phyloP scores from a whole-genome alignment of 257 asterid species.

The Solanum pimpinellifolium region DNA sequence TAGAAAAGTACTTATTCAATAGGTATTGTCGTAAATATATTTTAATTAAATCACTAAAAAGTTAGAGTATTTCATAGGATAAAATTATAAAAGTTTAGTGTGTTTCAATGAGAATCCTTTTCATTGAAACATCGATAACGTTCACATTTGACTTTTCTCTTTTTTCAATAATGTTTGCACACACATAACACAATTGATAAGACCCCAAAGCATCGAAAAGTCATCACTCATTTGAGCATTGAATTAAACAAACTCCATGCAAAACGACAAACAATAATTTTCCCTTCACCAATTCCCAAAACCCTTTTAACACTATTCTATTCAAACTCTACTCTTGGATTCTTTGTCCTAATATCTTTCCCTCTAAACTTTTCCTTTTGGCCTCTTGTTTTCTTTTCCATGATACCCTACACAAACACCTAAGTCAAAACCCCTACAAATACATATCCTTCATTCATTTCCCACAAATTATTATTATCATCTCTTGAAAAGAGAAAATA shows the following conservation, averaged over 20 bases:
- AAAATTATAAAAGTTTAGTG: too few species aligned
- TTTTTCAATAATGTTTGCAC: neutral
- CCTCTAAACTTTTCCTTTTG: constrained; percentile 49
- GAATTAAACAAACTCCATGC: constrained; percentile 6
- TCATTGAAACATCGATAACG: neutral
- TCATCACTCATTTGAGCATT: neutral
- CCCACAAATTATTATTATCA: neutral
- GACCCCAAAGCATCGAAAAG: neutral
- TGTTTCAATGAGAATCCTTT: too few species aligned
- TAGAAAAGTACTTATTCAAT: too few species aligned
- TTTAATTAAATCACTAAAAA: too few species aligned
- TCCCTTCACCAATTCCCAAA: constrained; percentile 2
- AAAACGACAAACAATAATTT: constrained; percentile 25
- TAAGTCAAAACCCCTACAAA: neutral
- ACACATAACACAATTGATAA: neutral
- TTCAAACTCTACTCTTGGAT: neutral
- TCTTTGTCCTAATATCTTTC: constrained; percentile 19
- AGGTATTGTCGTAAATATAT: too few species aligned
- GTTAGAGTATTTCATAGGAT: too few species aligned
- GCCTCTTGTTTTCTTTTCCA: constrained; percentile 30
- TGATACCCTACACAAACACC: constrained; percentile 5
- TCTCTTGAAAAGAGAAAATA: neutral
- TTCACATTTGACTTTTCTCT: neutral
- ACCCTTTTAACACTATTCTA: neutral
- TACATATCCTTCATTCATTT: neutral